phyloP scores from a whole-genome alignment of 1,284 basidiomycete species.

The Cystobasidium slooffiae region DNA sequence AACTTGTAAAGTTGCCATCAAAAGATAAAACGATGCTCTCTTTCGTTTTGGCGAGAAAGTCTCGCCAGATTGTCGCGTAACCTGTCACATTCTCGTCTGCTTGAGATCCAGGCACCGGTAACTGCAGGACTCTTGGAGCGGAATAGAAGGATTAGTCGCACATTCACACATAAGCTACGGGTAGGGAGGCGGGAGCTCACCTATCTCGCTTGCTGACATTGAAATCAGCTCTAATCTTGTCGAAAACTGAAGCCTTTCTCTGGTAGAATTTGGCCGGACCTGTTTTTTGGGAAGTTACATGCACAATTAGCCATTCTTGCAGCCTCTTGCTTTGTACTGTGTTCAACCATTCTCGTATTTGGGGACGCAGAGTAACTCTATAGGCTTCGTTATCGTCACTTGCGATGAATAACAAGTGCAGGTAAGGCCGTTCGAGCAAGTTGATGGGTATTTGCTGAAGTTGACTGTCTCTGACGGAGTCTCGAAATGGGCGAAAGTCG shows the following conservation, averaged over 20 bases:
- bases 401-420: conserved; percentile 81
- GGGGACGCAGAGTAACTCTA: conserved; percentile 73
- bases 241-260: conserved; percentile 79
- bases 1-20: conserved; percentile 73
- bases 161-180: too few relatives aligned
- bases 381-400: conserved; percentile 90
- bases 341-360: conserved; percentile 86
- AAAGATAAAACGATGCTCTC: conserved; percentile 82
- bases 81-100: conserved; percentile 61
- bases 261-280: conserved; percentile 54
- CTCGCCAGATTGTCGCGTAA: conserved; percentile 84
- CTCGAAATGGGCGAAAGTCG: conserved; percentile 59
- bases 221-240: conserved; percentile 91
- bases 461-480: conserved; percentile 19
- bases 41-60: conserved; percentile 85
- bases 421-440: conserved; percentile 79
- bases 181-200: conserved; percentile 58
- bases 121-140: conserved; percentile 71
- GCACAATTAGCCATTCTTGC: conserved; percentile 80
- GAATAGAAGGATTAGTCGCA: conserved; percentile 47
- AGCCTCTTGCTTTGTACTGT: conserved; percentile 36
- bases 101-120: conserved; percentile 59
- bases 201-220: conserved; percentile 85
- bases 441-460: conserved; percentile 63
- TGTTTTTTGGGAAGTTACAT: conserved; percentile 64